phyloP scores from a whole-genome alignment of 805 yeast species.

The Phaffomyces thermotolerans region DNA sequence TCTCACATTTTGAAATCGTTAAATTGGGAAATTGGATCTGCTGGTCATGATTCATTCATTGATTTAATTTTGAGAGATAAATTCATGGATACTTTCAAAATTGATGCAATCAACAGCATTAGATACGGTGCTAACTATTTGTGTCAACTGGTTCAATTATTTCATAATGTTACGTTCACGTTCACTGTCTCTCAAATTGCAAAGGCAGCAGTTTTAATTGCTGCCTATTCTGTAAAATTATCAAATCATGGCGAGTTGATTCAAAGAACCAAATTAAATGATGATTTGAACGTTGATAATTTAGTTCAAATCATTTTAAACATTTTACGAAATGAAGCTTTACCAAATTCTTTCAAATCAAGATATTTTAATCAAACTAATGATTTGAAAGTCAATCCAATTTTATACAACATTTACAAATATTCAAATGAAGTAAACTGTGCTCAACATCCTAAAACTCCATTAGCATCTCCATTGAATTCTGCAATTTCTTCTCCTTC shows the following conservation, averaged over 20 bases:
- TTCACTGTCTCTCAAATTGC: slow-evolving; percentile 40
- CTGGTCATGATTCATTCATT: slow-evolving; percentile 58
- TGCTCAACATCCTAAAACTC: slow-evolving; percentile 17
- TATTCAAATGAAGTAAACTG: slow-evolving; percentile 22
- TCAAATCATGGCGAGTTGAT: slow-evolving; percentile 12
- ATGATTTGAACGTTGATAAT: slow-evolving; percentile 17
- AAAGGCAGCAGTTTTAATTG: slow-evolving; percentile 42
- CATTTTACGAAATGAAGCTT: slow-evolving; percentile 11
- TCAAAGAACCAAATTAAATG: slow-evolving; percentile 17
- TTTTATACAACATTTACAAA: slow-evolving; percentile 9
- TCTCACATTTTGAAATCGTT: slow-evolving; percentile 55
- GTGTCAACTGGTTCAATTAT: slow-evolving; percentile 61
- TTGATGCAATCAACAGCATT: slow-evolving; percentile 36
- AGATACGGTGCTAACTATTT: slow-evolving; percentile 52
- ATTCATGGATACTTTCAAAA: slow-evolving; percentile 18
- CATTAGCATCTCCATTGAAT: slow-evolving; percentile 11
- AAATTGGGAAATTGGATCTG: slow-evolving; percentile 55
- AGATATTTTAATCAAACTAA: slow-evolving; percentile 34
- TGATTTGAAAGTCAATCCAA: slow-evolving; percentile 12
- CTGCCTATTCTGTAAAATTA: slow-evolving; percentile 36
- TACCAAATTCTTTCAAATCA: slow-evolving; percentile 37
- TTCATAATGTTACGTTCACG: slow-evolving; percentile 48
- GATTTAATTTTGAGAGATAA: slow-evolving; percentile 44
- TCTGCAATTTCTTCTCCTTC: slow-evolving; percentile 5
- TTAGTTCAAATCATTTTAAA: slow-evolving; percentile 19